Evolutionary conservation across 768 basidiomycete species (phyloP), one percentile per base, ranked within the genome.

Genomic region (Tulasnella sp.): DNA sequence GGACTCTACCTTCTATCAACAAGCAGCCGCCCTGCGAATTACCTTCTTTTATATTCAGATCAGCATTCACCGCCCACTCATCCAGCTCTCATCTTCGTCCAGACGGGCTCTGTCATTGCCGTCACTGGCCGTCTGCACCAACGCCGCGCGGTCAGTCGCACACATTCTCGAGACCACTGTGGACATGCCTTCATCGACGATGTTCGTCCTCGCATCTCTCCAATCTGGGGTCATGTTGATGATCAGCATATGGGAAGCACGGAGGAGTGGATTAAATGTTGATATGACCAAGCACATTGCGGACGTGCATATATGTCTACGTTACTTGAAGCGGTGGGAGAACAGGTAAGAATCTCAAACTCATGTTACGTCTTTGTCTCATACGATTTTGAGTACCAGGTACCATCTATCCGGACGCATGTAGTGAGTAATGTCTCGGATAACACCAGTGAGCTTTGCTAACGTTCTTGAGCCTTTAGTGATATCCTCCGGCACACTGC

Each of bases 101-200:
- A 81, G 75, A 61, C 76, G 76, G 0, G 68, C 71, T 1, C 63
- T 80, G 3, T 73, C 77, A 2, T 81, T 82, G 67, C 85, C 84
- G 7, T 86, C 84, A 0, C 74, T 86, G 19, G 83, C 85, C 0
- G 88, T 86, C 55, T 88, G 84, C 69, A 82, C 84, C n/a, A 91
- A 90, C 62, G 78, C 90, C 0, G 86, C 90, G 1, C 76, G 87
- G 7, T 87, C 86, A 1, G 84, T 80, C 61, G 80, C 79, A 42
- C 86, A 85, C 67, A 77, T 92, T 27, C 69, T 86, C n/a, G 86
- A 89, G 64, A 72, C 80, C 2, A 79, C 53, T 71, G 76, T 50
- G 64, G 80, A 48, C 69, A 72, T 4, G 72, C 52, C 32, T n/a
- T n/a, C n/a, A n/a, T 62, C 74, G 63, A 63, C 15, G 68, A 48